A percentile compares a stretch with the other conserved stretches of the same genome.
Evolutionary conservation across 345 rosid species (phyloP).

Genomic region (Populus deltoides): DNA sequence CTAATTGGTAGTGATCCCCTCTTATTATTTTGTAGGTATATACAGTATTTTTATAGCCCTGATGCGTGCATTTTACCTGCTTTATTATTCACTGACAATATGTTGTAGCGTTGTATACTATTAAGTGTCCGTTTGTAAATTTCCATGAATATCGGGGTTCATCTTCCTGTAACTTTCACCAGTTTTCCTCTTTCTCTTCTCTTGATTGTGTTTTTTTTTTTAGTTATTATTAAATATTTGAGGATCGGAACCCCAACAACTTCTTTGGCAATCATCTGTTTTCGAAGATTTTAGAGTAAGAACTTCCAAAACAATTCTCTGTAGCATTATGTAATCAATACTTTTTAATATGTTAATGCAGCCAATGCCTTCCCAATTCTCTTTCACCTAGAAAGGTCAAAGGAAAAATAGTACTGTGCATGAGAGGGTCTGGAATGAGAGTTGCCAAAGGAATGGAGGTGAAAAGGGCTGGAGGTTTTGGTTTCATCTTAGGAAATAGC

Average conservation of each 20-base stretch:
- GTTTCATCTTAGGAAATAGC: conserved; percentile 58
- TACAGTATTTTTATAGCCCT: too few relatives aligned
- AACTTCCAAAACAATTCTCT: neutral
- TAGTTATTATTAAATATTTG: too few relatives aligned
- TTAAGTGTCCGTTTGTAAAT: too few relatives aligned
- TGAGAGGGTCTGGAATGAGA: conserved; percentile 59
- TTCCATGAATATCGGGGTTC: too few relatives aligned
- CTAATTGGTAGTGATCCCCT: too few relatives aligned
- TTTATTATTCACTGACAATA: too few relatives aligned
- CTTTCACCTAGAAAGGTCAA: conserved; percentile 50
- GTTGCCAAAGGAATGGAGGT: conserved; percentile 68
- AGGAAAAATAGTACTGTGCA: conserved; percentile 82
- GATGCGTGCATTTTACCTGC: too few relatives aligned
- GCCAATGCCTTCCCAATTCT: conserved; percentile 71
- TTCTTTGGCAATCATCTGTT: neutral
- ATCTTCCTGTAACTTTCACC: too few relatives aligned
- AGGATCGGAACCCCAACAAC: neutral
- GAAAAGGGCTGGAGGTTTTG: conserved; percentile 77
- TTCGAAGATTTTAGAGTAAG: neutral
- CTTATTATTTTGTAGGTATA: too few relatives aligned
- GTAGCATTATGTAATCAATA: neutral
- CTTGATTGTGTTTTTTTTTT: too few relatives aligned
- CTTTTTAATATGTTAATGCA: conserved; percentile 13
- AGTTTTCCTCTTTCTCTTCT: too few relatives aligned
- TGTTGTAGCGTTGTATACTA: too few relatives aligned